Evolutionary conservation across 371 early-diverging fungal genomes (phyloP).

Genomic region (Mucor saturninus): DNA sequence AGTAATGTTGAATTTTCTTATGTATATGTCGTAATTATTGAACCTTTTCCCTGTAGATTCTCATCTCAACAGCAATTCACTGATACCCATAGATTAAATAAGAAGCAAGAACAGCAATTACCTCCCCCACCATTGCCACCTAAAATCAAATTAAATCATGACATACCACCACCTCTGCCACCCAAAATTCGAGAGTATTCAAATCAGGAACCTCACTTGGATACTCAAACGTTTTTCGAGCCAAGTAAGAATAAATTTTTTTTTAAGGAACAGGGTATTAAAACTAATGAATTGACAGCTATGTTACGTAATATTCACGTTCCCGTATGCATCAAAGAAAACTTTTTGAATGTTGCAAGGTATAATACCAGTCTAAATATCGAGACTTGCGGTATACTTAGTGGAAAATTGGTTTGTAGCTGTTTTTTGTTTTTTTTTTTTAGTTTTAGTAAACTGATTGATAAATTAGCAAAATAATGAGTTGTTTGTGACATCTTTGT

Average conservation of each 20-base stretch:
- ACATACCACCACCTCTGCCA: slow-evolving; percentile 13
- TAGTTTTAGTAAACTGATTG: not conserved
- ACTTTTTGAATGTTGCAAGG: slow-evolving; percentile 74
- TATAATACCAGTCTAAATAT: slow-evolving; percentile 76
- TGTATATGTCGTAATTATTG: too few species aligned
- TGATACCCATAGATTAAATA: slow-evolving; percentile 2
- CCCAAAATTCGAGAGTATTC: slow-evolving; percentile 11
- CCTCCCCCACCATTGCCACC: slow-evolving; percentile 21
- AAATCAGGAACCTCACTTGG: not conserved
- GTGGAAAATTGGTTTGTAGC: slow-evolving; percentile 67
- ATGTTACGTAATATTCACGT: slow-evolving; percentile 71
- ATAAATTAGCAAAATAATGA: slow-evolving; percentile 60
- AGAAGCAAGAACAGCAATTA: not conserved
- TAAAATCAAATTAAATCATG: slow-evolving; percentile 8
- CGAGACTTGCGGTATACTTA: slow-evolving; percentile 90
- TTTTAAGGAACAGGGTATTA: not conserved
- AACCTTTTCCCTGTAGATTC: not conserved
- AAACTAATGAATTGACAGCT: not conserved
- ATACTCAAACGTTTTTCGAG: not conserved
- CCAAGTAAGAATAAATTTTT: not conserved
- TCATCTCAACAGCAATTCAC: not conserved
- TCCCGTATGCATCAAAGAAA: slow-evolving; percentile 62
- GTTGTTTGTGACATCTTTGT: slow-evolving; percentile 73
- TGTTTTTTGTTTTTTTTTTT: slow-evolving; percentile 1
- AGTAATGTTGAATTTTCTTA: not conserved